These are phyloP conservation scores for Acidiella bohemica DNA, from an alignment of 495 filamentous ascomycete species.

Conservation along the genomic window DNA sequence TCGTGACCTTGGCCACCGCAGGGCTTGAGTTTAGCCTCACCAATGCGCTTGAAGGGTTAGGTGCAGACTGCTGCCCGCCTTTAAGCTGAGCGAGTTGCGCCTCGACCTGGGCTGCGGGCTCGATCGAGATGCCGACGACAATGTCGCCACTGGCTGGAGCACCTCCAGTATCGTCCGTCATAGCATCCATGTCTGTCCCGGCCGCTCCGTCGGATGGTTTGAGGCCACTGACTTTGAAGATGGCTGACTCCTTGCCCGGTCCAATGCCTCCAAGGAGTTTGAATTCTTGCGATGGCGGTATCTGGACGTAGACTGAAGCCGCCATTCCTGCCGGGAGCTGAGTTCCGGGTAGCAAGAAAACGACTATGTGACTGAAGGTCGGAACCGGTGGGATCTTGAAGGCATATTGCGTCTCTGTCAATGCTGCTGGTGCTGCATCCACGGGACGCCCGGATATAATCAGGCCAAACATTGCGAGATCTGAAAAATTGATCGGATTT, in stretches of 20 bases:
- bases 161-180: conserved; percentile 23
- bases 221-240: conserved; percentile 51
- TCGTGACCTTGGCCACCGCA: conserved; percentile 34
- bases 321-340: conserved; percentile 60
- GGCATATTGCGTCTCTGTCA: conserved; percentile 54
- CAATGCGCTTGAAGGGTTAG: conserved; percentile 25
- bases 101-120: conserved; percentile 57
- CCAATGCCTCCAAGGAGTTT: conserved; percentile 77
- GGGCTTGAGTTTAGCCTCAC: conserved; percentile 22
- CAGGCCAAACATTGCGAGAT: conserved; percentile 30
- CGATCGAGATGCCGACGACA: conserved; percentile 72
- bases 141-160: conserved; percentile 28
- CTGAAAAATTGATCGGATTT: neutral
- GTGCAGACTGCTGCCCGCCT: conserved; percentile 22
- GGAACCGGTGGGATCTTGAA: conserved; percentile 45
- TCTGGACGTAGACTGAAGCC: conserved; percentile 76
- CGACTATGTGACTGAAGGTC: conserved; percentile 62
- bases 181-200: conserved; percentile 29
- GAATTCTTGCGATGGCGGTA: conserved; percentile 46
- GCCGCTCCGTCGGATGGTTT: conserved; percentile 9
- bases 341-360: conserved; percentile 78
- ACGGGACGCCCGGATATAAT: conserved; percentile 41
- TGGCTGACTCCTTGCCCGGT: conserved; percentile 73
- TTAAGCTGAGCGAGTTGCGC: conserved; percentile 50
- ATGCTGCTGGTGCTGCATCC: conserved; percentile 44